Conservation (phyloP, 78 protist genomes). For the Planoprotostelium fungivorum region DNA sequence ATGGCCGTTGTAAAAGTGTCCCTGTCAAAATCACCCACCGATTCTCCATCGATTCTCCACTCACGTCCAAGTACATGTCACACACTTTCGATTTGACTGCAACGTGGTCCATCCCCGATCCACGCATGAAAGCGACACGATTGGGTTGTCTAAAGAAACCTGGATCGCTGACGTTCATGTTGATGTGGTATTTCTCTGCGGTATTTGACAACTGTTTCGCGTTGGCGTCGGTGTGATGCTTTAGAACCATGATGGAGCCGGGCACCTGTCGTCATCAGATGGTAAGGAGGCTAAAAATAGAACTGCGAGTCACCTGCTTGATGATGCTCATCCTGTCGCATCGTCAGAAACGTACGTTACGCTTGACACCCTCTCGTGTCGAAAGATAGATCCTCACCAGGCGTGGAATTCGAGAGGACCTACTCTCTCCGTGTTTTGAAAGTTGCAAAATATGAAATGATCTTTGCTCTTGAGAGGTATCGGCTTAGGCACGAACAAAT, state of each 20-base stretch:
- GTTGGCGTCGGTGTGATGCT: neutral
- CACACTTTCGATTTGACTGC: neutral
- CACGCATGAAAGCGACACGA: neutral
- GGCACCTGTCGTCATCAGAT: neutral
- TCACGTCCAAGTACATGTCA: neutral
- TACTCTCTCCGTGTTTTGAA: neutral
- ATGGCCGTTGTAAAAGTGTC: neutral
- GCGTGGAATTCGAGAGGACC: neutral
- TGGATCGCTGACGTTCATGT: neutral
- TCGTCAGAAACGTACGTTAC: too few relatives aligned
- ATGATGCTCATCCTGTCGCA: neutral
- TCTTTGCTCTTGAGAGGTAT: neutral
- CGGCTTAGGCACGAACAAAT: neutral
- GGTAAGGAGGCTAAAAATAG: neutral
- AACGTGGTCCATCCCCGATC: neutral
- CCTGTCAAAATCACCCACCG: neutral
- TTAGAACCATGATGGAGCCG: neutral
- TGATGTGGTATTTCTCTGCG: neutral
- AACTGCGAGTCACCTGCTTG: neutral
- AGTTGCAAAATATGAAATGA: neutral
- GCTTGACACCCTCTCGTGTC: too few relatives aligned
- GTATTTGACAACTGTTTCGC: neutral
- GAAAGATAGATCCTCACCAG: neutral
- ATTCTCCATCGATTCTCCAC: neutral
- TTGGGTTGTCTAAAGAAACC: neutral